Conservation (phyloP, 352 stramenopile genomes). For the Globisporangium acanthophoron region DNA sequence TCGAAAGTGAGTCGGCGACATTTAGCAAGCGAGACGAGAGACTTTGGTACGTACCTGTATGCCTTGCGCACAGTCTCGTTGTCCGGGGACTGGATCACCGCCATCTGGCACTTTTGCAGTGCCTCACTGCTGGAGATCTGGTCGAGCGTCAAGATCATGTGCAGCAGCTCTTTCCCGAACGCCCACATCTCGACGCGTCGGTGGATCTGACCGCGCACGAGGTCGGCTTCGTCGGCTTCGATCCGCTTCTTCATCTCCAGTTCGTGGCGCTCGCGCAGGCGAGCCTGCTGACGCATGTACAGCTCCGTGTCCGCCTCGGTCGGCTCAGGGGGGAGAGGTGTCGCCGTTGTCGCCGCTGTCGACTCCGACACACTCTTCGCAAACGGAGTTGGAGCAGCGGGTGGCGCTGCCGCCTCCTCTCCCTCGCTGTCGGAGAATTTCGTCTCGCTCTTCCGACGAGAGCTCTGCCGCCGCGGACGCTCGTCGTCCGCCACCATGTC, state of each 20-base stretch:
- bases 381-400: not conserved
- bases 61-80: constrained; percentile 80
- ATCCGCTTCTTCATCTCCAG: constrained; percentile 77
- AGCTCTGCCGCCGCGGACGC: constrained; percentile 17
- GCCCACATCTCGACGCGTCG: constrained; percentile 76
- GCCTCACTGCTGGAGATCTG: constrained; percentile 71
- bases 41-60: constrained; percentile 39
- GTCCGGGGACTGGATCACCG: constrained; percentile 74
- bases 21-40: not conserved
- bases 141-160: constrained; percentile 83
- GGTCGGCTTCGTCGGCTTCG: constrained; percentile 75
- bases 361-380: constrained; percentile 12
- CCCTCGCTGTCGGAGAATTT: constrained; percentile 61
- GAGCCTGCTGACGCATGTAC: constrained; percentile 78
- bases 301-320: constrained; percentile 67
- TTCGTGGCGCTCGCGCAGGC: constrained; percentile 75
- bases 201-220: constrained; percentile 72
- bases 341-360: not conserved
- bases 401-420: constrained; percentile 12
- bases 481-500: constrained; percentile 24
- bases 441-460: constrained; percentile 37
- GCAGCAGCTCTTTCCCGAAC: constrained; percentile 75
- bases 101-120: constrained; percentile 68
- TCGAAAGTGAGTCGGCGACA: not conserved
- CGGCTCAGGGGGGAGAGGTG: constrained; percentile 67